Evolutionary conservation across 192 early-diverging fungal species (phyloP).

Genomic region (Geranomyces michiganensis): DNA sequence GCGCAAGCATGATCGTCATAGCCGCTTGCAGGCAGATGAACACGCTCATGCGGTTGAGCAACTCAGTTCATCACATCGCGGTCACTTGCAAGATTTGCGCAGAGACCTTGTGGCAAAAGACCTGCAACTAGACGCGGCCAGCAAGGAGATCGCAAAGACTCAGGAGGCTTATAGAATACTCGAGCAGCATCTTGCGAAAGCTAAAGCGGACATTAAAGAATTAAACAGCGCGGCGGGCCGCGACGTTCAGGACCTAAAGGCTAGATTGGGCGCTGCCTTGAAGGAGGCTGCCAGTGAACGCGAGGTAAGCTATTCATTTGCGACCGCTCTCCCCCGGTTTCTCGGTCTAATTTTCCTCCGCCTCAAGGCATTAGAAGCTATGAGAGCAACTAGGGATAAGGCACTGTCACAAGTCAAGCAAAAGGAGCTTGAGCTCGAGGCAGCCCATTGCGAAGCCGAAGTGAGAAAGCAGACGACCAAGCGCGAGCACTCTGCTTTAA

Average conservation of each 20-base stretch:
- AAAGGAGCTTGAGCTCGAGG: conserved; percentile 44
- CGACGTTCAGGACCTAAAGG: conserved; percentile 23
- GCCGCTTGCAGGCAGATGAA: conserved; percentile 42
- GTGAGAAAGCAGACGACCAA: conserved; percentile 44
- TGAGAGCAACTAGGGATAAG: background rate
- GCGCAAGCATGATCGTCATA: conserved; percentile 30
- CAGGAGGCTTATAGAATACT: conserved; percentile 34
- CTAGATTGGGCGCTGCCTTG: conserved; percentile 34
- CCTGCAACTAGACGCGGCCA: conserved; percentile 41
- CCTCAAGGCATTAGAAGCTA: background rate
- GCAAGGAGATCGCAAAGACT: conserved; percentile 40
- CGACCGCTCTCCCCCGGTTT: too few species aligned
- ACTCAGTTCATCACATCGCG: conserved; percentile 45
- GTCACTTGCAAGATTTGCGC: conserved; percentile 36
- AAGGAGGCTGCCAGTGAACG: conserved; percentile 43
- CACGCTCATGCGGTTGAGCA: conserved; percentile 45
- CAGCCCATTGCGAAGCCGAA: conserved; percentile 38
- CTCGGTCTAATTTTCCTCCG: background rate
- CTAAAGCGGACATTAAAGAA: conserved; percentile 31
- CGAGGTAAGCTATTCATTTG: conserved; percentile 30
- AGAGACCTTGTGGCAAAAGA: conserved; percentile 41
- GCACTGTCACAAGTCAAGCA: conserved; percentile 10
- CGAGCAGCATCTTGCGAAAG: conserved; percentile 32
- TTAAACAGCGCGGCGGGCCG: conserved; percentile 15
- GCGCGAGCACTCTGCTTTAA: conserved; percentile 46